These are phyloP conservation scores for Massarina eburnea DNA, from an alignment of 2,329 filamentous ascomycete species.

Conservation along the genomic window DNA sequence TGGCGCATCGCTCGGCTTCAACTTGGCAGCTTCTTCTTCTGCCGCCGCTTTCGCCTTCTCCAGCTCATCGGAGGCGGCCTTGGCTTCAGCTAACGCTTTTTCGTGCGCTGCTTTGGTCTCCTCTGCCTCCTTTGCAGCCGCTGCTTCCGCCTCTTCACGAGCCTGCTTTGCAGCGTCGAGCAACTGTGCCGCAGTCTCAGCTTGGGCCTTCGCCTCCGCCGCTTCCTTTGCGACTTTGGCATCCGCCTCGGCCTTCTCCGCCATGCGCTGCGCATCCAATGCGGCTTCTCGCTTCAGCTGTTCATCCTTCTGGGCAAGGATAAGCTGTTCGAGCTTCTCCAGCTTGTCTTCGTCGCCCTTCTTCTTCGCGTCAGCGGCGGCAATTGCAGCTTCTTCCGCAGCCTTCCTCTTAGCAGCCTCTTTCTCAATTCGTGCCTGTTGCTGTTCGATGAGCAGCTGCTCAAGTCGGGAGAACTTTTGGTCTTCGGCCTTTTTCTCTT, in stretches of 20 bases:
- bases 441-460: slow-evolving; percentile 37
- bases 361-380: slow-evolving; percentile 24
- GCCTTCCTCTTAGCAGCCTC: slow-evolving; percentile 39
- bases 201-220: slow-evolving; percentile 47
- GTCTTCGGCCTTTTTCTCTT: slow-evolving; percentile 32
- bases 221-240: slow-evolving; percentile 55
- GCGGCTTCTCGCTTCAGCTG: slow-evolving; percentile 25
- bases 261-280: slow-evolving; percentile 30
- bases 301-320: slow-evolving; percentile 39
- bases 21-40: slow-evolving; percentile 44
- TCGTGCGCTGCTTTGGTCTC: slow-evolving; percentile 51
- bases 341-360: slow-evolving; percentile 35
- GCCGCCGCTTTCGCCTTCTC: slow-evolving; percentile 52
- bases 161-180: slow-evolving; percentile 30
- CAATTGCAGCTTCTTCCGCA: slow-evolving; percentile 28
- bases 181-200: slow-evolving; percentile 24
- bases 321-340: slow-evolving; percentile 35
- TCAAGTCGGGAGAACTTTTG: slow-evolving; percentile 42
- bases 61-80: slow-evolving; percentile 47
- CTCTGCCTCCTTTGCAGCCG: slow-evolving; percentile 32
- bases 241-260: slow-evolving; percentile 52
- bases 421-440: slow-evolving; percentile 39
- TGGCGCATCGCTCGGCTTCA: slow-evolving; percentile 52
- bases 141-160: slow-evolving; percentile 29
- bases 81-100: slow-evolving; percentile 50